Base-by-base conservation (phyloP, 2,329 filamentous ascomycete genomes). In the Stemphylium lycopersici region DNA sequence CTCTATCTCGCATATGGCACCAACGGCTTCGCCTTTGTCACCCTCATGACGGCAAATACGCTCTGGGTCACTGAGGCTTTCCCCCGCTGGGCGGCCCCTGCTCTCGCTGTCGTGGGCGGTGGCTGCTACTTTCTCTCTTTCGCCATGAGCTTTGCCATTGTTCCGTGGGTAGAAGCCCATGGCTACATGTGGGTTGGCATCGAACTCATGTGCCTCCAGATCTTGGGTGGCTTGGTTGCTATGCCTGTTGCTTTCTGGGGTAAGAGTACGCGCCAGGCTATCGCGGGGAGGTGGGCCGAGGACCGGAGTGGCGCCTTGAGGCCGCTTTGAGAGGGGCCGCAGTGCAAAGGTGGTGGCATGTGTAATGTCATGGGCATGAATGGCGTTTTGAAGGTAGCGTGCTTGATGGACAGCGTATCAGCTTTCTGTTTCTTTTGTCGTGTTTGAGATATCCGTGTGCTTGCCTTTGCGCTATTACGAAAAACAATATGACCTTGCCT, bases 191-290 rank as follows among this genome's bases (percentile, higher is more conserved):
- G 69, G 49, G 55, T 73, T 39, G 60, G 72, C 41, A 55, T 76
- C 60, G 44, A 79, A 59, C 52, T 76, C 63, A 44, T 71, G 66
- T 39, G 72, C 37, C 51, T 78, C 58, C 56, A 80, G 58, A 49
- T 77, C 15, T 39, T 63, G 1, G 44, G 58, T 11, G 70, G 70
- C 3, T 26, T 70, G 4, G 52, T 72, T 3, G 60, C 61, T 3
- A 26, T 71, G 29, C 70, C 69, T 1, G 58, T 70, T n/a, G 68
- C 66, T 0, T 71, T 72, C 38, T 71, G 66, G 67, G 70, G 69
- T 0, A 72, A 71, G 53, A 63, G 52, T 16, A 54, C 61, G 3
- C 51, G 69, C 37, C 69, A 72, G 45, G 62, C 50, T 5, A 70
- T 72, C 47, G 59, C 66, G 33, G 68, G 68, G 3, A 56, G 63